Base-by-base conservation (phyloP, 2,329 filamentous ascomycete genomes). In the Alternaria conjuncta region DNA sequence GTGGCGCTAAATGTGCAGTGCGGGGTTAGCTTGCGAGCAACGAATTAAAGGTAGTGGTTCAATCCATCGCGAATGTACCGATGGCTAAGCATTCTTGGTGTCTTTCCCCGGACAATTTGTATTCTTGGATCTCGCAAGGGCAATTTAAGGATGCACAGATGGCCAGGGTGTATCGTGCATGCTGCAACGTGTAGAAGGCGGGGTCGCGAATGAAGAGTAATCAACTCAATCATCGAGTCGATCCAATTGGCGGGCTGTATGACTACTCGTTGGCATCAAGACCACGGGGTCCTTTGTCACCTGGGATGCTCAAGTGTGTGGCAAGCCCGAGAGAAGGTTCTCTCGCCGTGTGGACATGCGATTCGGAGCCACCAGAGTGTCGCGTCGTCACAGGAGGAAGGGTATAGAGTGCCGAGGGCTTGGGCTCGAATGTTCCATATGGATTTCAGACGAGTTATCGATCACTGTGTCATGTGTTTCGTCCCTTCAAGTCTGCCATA, bases 71-170 rank as follows among this genome's bases (percentile, higher is more conserved):
- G 58, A 59, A 62, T 47, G 55, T 26, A 55, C 26, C 44, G 20
- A 23, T 49, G 20, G 12, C 30, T 45, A 69, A 69, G 70, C 67
- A 65, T 68, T 64, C 7, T 61, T 60, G 46, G 57, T 50, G 55
- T 23, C 57, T 51, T 68, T 71, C 69, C 49, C 20, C 49, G 64
- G 57, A 26, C 62, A 61, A 41, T 69, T 68, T 70, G 65, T 68
- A 25, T 32, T 59, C 68, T 69, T 71, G 64, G 65, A 55, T 50
- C 28, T 45, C 44, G 30, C 49, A 23, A 56, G 63, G 30, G 58
- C 49, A 32, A 32, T 65, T 65, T 68, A 36, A n/a, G 13, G 28
- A 21, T 36, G 20, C 18, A 41, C 25, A 41, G 20, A 20, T 41
- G 28, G 30, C 7, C 30, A 25, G 20, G 49, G 7, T 41, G 21